phyloP scores from a whole-genome alignment of 495 filamentous ascomycete species.

The Geopyxis carbonaria region DNA sequence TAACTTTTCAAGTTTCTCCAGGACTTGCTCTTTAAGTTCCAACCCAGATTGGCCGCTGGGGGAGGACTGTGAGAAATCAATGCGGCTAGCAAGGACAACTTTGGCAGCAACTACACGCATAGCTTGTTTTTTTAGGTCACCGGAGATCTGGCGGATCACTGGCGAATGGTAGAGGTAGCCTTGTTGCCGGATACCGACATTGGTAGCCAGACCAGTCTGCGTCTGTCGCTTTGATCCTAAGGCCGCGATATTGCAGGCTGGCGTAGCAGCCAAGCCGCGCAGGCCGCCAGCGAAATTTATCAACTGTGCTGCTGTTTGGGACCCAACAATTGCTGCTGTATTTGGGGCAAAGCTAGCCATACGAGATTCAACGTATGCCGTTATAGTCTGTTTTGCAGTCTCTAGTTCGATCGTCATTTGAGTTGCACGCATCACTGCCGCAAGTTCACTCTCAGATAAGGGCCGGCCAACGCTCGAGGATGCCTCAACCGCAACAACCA shows the following conservation, averaged over 20 bases:
- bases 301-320: constrained; percentile 87
- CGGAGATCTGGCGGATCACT: constrained; percentile 65
- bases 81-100: constrained; percentile 74
- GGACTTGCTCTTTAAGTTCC: constrained; percentile 65
- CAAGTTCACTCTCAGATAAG: constrained; percentile 56
- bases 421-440: constrained; percentile 59
- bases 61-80: constrained; percentile 69
- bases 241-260: constrained; percentile 78
- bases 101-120: constrained; percentile 93
- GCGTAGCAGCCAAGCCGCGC: constrained; percentile 73
- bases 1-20: constrained; percentile 80
- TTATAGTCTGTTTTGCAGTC: constrained; percentile 69
- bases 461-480: constrained; percentile 69
- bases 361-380: constrained; percentile 89
- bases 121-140: constrained; percentile 78
- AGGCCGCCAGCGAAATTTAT: constrained; percentile 86
- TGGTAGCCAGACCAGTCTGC: constrained; percentile 77
- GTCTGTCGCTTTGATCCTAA: constrained; percentile 76
- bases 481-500: constrained; percentile 93
- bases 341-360: constrained; percentile 96
- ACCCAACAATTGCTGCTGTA: constrained; percentile 78
- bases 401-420: constrained; percentile 76
- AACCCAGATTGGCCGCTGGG: constrained; percentile 71
- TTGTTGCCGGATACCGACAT: constrained; percentile 78
- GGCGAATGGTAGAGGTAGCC: constrained; percentile 86